Conservation (phyloP, 495 filamentous ascomycete genomes). For the Paragyromitra xinjiangensis region DNA sequence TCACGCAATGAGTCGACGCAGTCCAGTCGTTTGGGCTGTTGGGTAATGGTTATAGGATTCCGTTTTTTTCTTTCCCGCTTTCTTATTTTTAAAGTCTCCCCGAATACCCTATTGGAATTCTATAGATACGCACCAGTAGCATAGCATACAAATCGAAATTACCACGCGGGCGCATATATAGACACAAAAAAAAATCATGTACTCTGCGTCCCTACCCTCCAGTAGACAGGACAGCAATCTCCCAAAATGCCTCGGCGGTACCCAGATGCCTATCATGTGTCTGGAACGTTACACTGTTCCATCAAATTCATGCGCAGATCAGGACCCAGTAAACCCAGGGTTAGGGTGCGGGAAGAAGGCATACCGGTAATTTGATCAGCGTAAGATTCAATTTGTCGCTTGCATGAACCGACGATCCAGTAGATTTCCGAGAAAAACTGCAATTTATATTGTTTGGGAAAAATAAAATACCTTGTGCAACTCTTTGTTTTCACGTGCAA, state of each 20-base stretch:
- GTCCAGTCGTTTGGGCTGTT: not conserved
- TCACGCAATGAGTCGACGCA: not conserved
- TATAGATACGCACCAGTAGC: not conserved
- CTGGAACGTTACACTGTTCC: conserved; percentile 24
- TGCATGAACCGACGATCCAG: conserved; percentile 24
- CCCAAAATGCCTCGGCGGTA: not conserved
- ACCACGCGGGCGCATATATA: not conserved
- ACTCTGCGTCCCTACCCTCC: not conserved
- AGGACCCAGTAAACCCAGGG: conserved; percentile 13
- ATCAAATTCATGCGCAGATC: conserved; percentile 23
- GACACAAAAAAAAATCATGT: too few relatives aligned
- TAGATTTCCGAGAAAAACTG: conserved; percentile 8
- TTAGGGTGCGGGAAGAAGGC: conserved; percentile 45
- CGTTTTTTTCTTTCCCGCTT: not conserved
- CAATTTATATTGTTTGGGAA: not conserved
- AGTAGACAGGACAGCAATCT: not conserved
- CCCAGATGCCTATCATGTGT: not conserved
- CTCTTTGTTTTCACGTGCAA: not conserved
- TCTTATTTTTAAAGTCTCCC: not conserved
- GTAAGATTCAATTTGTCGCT: conserved; percentile 14
- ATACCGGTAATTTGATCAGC: not conserved
- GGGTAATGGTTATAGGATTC: conserved; percentile 21
- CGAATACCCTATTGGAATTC: not conserved
- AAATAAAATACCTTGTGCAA: not conserved
- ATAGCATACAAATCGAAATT: conserved; percentile 7